Conservation (phyloP, 1,284 basidiomycete genomes). For the Fistulinella cinereoalba region DNA sequence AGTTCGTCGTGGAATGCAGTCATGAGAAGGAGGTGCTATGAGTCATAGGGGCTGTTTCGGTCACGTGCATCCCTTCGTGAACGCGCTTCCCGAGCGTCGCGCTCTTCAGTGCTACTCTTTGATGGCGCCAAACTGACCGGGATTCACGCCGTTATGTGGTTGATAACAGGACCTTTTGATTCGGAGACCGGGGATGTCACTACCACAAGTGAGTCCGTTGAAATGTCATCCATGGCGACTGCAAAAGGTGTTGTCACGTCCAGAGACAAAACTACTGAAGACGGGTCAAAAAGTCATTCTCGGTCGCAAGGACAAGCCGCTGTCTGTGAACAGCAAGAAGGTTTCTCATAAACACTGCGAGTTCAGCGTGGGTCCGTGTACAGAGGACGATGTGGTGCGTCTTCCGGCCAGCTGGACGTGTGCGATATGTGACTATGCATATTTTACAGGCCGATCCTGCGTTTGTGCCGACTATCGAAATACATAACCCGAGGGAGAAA, state of each 20-base stretch:
- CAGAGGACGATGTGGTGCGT: constrained; percentile 53
- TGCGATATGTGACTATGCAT: not conserved
- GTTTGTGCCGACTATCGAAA: constrained; percentile 40
- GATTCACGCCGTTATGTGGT: constrained; percentile 21
- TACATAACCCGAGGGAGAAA: constrained; percentile 48
- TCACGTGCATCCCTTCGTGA: too few relatives aligned
- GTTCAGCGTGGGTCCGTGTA: constrained; percentile 50
- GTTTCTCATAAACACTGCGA: constrained; percentile 58
- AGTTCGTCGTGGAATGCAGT: too few relatives aligned
- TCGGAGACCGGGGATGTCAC: constrained; percentile 15
- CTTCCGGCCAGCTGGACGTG: not conserved
- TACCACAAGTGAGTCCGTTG: constrained; percentile 20
- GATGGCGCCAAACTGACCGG: not conserved
- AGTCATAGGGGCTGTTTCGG: too few relatives aligned
- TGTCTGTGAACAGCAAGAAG: constrained; percentile 56
- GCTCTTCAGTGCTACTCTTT: too few relatives aligned
- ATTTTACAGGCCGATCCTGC: constrained; percentile 38
- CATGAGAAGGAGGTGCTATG: too few relatives aligned
- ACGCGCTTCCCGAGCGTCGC: too few relatives aligned
- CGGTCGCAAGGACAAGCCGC: constrained; percentile 51
- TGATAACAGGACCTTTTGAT: constrained; percentile 31
- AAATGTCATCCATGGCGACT: too few relatives aligned
- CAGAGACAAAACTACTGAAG: constrained; percentile 64
- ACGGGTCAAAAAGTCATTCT: constrained; percentile 49
- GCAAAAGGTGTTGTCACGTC: too few relatives aligned